phyloP scores from a whole-genome alignment of 805 yeast species.

The Phaffomyces opuntiae region DNA sequence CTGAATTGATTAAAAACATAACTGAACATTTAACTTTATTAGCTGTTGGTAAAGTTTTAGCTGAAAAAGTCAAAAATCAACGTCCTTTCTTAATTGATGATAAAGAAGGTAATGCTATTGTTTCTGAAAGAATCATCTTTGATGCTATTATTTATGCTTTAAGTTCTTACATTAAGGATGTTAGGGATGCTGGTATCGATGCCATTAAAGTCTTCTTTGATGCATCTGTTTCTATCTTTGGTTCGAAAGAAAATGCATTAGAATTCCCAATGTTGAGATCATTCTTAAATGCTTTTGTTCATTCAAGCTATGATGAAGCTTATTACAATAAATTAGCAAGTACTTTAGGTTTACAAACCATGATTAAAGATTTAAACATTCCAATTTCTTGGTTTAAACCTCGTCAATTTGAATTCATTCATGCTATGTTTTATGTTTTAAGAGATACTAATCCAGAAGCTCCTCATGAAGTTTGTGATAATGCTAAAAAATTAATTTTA shows the following conservation, averaged over 20 bases:
- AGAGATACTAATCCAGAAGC: conserved; percentile 87
- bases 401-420: conserved; percentile 75
- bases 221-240: conserved; percentile 61
- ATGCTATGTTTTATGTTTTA: conserved; percentile 83
- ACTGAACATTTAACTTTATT: conserved; percentile 75
- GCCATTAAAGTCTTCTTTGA: conserved; percentile 57
- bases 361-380: conserved; percentile 60
- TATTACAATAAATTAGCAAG: conserved; percentile 88
- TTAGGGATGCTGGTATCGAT: conserved; percentile 62
- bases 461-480: conserved; percentile 67
- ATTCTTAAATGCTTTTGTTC: conserved; percentile 77
- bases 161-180: conserved; percentile 66
- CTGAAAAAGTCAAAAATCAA: conserved; percentile 59
- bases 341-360: conserved; percentile 68
- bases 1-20: conserved; percentile 50
- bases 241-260: conserved; percentile 55
- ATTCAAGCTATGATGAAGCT: conserved; percentile 84
- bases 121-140: conserved; percentile 64
- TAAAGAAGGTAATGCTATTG: conserved; percentile 66
- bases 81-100: conserved; percentile 70
- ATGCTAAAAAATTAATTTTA: conserved; percentile 63
- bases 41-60: conserved; percentile 66
- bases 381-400: conserved; percentile 69
- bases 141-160: conserved; percentile 75
- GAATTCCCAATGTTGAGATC: conserved; percentile 70